phyloP scores from a whole-genome alignment of 2,329 filamentous ascomycete genomes.

The Hawksworthiomyces lignivorus region DNA sequence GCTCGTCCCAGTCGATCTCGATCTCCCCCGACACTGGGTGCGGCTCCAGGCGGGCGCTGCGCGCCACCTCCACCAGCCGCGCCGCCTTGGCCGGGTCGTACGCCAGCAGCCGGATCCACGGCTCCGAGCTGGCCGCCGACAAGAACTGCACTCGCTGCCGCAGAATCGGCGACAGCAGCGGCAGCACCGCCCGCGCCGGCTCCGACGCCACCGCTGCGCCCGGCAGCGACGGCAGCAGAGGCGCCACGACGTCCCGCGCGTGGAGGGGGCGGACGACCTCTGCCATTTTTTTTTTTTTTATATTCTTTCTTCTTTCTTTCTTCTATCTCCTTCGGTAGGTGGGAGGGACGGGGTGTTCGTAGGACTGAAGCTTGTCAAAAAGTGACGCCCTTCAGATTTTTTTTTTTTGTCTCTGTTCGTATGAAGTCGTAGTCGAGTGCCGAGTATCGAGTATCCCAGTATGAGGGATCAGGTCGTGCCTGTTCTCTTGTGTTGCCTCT shows the following conservation, averaged over 20 bases:
- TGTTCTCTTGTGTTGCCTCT: too few relatives aligned
- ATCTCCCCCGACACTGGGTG: slow-evolving; percentile 75
- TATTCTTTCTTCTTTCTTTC: too few relatives aligned
- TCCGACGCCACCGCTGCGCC: slow-evolving; percentile 50
- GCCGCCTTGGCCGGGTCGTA: slow-evolving; percentile 54
- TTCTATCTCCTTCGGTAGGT: too few relatives aligned
- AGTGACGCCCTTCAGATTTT: too few relatives aligned
- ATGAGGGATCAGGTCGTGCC: too few relatives aligned
- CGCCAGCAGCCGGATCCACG: slow-evolving; percentile 67
- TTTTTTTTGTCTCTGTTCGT: too few relatives aligned
- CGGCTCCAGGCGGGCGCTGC: slow-evolving; percentile 61
- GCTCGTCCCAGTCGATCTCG: slow-evolving; percentile 63
- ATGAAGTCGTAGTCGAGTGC: too few relatives aligned
- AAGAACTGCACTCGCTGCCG: slow-evolving; percentile 60
- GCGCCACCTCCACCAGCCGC: slow-evolving; percentile 53
- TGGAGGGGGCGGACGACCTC: slow-evolving; percentile 35
- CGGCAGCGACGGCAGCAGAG: slow-evolving; percentile 52
- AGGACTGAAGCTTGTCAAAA: too few relatives aligned
- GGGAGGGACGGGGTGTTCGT: too few relatives aligned
- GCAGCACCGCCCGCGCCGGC: slow-evolving; percentile 49
- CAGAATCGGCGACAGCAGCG: slow-evolving; percentile 57
- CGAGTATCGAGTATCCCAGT: too few relatives aligned
- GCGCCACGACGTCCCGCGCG: slow-evolving; percentile 41
- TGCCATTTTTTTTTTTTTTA: too few relatives aligned
- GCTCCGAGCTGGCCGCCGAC: slow-evolving; percentile 48